Percentiles rank a stretch among this genome's conserved stretches.
phyloP scores from a whole-genome alignment of 1,284 basidiomycete genomes.

The Sanghuangporus sanghuang region DNA sequence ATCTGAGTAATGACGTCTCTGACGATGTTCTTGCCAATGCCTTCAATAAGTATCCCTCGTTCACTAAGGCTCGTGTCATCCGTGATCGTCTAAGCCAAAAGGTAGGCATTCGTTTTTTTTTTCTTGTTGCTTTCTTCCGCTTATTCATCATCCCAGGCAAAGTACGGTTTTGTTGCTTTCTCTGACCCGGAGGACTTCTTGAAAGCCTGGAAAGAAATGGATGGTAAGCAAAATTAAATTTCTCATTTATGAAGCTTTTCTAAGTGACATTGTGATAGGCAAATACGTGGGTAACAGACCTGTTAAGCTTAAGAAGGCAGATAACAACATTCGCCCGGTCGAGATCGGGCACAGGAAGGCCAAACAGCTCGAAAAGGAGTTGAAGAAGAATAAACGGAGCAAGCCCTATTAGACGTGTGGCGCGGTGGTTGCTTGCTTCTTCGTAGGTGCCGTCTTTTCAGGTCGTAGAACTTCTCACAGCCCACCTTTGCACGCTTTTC shows the following conservation, averaged over 20 bases:
- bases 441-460: constrained; percentile 12
- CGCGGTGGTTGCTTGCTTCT: background rate
- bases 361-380: constrained; percentile 70
- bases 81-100: constrained; percentile 88
- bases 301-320: constrained; percentile 87
- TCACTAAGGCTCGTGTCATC: constrained; percentile 93
- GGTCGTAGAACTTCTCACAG: constrained; percentile 14
- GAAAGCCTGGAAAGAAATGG: constrained; percentile 99
- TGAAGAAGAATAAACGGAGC: constrained; percentile 62
- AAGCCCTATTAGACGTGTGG: constrained; percentile 12
- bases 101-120: constrained; percentile 36
- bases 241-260: background rate
- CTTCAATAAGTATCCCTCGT: constrained; percentile 89
- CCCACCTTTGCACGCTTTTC: background rate
- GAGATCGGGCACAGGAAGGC: constrained; percentile 92
- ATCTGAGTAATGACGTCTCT: constrained; percentile 96
- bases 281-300: constrained; percentile 97
- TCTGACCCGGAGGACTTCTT: constrained; percentile 98
- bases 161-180: constrained; percentile 97
- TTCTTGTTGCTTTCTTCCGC: background rate
- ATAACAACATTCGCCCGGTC: constrained; percentile 80
- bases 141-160: constrained; percentile 55
- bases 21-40: constrained; percentile 91
- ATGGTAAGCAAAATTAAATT: constrained; percentile 56
- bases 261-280: constrained; percentile 42